Evolutionary conservation across 2,329 filamentous ascomycete species (phyloP), one percentile per base, ranked within the genome.

Genomic region (Fusarium protoensiforme): DNA sequence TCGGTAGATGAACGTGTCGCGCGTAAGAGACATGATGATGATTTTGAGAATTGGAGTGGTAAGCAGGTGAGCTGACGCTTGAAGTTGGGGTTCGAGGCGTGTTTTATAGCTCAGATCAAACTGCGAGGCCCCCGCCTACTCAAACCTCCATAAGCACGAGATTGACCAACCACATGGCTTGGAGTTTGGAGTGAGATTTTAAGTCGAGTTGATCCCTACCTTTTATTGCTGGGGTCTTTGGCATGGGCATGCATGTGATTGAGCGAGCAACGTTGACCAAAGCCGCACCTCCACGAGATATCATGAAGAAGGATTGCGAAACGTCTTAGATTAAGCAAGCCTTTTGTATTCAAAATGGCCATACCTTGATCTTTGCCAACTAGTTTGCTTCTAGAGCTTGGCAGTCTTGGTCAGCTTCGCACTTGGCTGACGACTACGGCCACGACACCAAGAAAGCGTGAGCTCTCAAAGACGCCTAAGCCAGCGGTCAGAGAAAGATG

Each of bases 1-100:
- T 27, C 67, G 62, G 20, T 72, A 69, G 33, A 75, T 53, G 51
- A 72, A 65, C 0, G 69, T 66, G 16, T 68, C 57, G 62, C 67
- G 66, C 51, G 65, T 71, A 5, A 35, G n/a, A 36, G 33, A 22
- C 33, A 56, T 56, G 20, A 18, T 24, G 51, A 5, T 2, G 31
- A 8, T 56, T 11, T 36, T 56, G n/a, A 24, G 20, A 24, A 16
- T n/a, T 18, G 18, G 46, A 51, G 46, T 51, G 24, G 46, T n/a
- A 29, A 9, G 46, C 10, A 51, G 11, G 27, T 20, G 46, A 51
- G 46, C n/a, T 51, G 24, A 51, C 10, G 27, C 18, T 31, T 11
- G 18, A 13, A 51, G 24, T 51, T 2, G 27, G 46, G 18, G 46
- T 20, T 1, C 27, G 5, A 48, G 24, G 5, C 5, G 24, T 18